phyloP scores from a whole-genome alignment of 306 rosid species.

The Abrus precatorius region DNA sequence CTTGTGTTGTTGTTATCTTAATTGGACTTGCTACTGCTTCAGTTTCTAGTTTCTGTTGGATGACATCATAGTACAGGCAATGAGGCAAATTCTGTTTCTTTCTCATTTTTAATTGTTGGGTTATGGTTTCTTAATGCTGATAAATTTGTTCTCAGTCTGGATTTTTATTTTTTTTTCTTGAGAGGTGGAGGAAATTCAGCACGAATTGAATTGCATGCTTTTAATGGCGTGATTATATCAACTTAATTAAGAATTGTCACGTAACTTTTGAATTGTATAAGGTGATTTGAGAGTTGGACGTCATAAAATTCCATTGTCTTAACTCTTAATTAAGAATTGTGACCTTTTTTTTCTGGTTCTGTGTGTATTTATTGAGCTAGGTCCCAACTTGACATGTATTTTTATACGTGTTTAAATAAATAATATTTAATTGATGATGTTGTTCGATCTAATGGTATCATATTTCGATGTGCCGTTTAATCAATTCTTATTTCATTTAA shows the following conservation, averaged over 20 bases:
- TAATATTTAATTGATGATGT: neutral
- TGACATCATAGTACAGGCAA: constrained; percentile 7
- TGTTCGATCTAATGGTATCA: constrained; percentile 8
- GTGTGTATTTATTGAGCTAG: neutral
- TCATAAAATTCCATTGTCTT: neutral
- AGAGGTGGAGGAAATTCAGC: neutral
- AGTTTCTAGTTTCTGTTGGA: constrained; percentile 3
- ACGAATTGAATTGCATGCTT: constrained; percentile 12
- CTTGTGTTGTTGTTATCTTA: neutral
- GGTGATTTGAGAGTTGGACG: constrained; percentile 11
- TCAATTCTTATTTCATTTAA: neutral
- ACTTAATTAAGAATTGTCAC: neutral
- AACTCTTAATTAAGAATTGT: neutral
- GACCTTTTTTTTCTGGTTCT: neutral
- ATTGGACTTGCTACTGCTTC: neutral
- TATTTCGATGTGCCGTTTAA: constrained; percentile 17
- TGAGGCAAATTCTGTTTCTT: constrained; percentile 16
- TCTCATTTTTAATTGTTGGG: neutral
- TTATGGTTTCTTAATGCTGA: neutral
- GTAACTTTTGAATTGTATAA: constrained; percentile 21
- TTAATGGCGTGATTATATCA: constrained; percentile 4
- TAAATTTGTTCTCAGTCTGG: neutral
- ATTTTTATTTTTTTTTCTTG: neutral
- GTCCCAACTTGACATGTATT: neutral
- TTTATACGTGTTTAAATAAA: neutral